Evolutionary conservation across 2,329 filamentous ascomycete species (phyloP).

Genomic region (Elsinoe arachidis): DNA sequence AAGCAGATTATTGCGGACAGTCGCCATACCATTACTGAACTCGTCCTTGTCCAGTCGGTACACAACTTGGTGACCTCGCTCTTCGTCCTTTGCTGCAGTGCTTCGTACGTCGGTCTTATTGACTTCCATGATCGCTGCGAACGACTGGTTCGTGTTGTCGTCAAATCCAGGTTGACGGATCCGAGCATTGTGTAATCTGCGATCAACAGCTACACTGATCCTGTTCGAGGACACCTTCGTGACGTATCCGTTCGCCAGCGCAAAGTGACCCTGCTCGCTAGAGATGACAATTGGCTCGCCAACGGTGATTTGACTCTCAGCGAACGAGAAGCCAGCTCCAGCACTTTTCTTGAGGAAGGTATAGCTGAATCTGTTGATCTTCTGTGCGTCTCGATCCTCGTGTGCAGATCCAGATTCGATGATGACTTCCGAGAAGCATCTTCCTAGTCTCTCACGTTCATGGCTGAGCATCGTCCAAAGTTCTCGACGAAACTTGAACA

Average conservation of each 20-base stretch:
- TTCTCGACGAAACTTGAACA: constrained; percentile 77
- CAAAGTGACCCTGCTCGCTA: constrained; percentile 90
- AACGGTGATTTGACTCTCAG: constrained; percentile 77
- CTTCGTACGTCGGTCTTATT: constrained; percentile 39
- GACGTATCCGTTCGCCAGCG: constrained; percentile 85
- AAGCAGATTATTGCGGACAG: constrained; percentile 85
- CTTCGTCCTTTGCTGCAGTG: constrained; percentile 12
- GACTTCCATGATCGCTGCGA: constrained; percentile 86
- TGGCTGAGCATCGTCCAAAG: constrained; percentile 91
- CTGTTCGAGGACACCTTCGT: constrained; percentile 64
- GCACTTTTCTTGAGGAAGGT: constrained; percentile 63
- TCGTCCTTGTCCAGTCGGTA: constrained; percentile 96
- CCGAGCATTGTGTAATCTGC: constrained; percentile 77
- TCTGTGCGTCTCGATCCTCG: constrained; percentile 54
- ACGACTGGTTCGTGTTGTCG: constrained; percentile 67
- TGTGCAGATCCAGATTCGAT: constrained; percentile 68
- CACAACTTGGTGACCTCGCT: constrained; percentile 45
- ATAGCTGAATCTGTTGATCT: constrained; percentile 88
- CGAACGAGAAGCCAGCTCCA: constrained; percentile 63
- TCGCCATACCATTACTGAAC: constrained; percentile 96
- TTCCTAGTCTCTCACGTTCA: constrained; percentile 77
- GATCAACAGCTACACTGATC: constrained; percentile 84
- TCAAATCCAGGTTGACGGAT: constrained; percentile 70
- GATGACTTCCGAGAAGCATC: constrained; percentile 82
- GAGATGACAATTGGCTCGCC: constrained; percentile 96